Conservation (phyloP, 2,329 filamentous ascomycete species). For the Coniella lustricola region DNA sequence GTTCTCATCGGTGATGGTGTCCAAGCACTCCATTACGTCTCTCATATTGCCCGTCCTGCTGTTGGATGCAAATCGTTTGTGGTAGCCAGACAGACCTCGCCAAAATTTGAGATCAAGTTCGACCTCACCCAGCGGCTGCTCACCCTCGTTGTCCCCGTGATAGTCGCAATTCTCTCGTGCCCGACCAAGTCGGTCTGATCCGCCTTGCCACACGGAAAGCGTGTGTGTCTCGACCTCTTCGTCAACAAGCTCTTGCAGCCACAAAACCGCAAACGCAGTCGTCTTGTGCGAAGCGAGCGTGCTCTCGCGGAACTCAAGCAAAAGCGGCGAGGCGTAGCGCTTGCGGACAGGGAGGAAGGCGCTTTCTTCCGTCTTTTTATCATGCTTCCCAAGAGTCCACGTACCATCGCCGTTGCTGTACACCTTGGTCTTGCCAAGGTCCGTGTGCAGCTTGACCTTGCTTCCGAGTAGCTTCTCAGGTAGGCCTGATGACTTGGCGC, state of each 20-base stretch:
- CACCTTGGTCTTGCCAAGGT: slow-evolving; percentile 51
- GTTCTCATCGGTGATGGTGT: slow-evolving; percentile 52
- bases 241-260: slow-evolving; percentile 63
- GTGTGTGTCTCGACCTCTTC: slow-evolving; percentile 55
- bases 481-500: slow-evolving; percentile 34
- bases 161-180: slow-evolving; percentile 29
- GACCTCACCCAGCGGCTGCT: slow-evolving; percentile 48
- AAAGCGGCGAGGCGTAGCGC: slow-evolving; percentile 50
- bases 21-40: slow-evolving; percentile 58
- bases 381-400: slow-evolving; percentile 47
- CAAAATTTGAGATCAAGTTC: slow-evolving; percentile 53
- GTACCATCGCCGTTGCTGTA: slow-evolving; percentile 37
- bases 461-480: slow-evolving; percentile 40
- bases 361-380: slow-evolving; percentile 26
- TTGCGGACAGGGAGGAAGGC: slow-evolving; percentile 51
- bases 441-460: slow-evolving; percentile 54
- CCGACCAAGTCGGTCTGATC: slow-evolving; percentile 40
- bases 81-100: slow-evolving; percentile 53
- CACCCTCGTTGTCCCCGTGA: slow-evolving; percentile 42
- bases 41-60: slow-evolving; percentile 45
- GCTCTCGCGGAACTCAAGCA: slow-evolving; percentile 54
- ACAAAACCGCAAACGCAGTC: slow-evolving; percentile 56
- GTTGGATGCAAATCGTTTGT: slow-evolving; percentile 44
- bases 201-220: slow-evolving; percentile 60
- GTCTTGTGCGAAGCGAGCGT: slow-evolving; percentile 46